Percentiles rank a stretch among this genome's conserved stretches.
phyloP scores from a whole-genome alignment of 257 asterid species.

The Jacaranda copaia region DNA sequence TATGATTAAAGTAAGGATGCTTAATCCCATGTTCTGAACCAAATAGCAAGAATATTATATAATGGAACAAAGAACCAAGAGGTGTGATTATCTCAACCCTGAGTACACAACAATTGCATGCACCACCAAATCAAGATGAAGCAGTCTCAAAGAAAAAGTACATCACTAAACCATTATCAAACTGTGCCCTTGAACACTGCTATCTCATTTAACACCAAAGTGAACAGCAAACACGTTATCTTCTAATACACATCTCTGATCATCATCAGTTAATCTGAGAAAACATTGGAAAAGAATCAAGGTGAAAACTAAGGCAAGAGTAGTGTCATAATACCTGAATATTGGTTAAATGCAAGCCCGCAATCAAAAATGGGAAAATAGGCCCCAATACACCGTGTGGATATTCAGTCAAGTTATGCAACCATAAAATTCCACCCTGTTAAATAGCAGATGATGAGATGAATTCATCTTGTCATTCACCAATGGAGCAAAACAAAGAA shows the following conservation, averaged over 20 bases:
- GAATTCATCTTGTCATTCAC: slow-evolving; percentile 30
- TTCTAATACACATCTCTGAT: slow-evolving; percentile 18
- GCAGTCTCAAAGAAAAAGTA: slow-evolving; percentile 17
- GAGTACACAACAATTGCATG: slow-evolving; percentile 1
- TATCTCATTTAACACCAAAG: slow-evolving; percentile 15
- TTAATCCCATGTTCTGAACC: slow-evolving; percentile 14
- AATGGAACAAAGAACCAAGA: slow-evolving; percentile 8
- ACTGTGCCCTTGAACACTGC: neutral
- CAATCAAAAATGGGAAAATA: slow-evolving; percentile 73
- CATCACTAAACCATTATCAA: slow-evolving; percentile 26
- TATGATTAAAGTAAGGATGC: slow-evolving; percentile 9
- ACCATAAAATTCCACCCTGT: slow-evolving; percentile 95
- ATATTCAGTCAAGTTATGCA: slow-evolving; percentile 80
- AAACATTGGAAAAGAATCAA: slow-evolving; percentile 3
- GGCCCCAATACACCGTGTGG: slow-evolving; percentile 84
- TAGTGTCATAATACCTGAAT: slow-evolving; percentile 63
- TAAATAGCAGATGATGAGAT: slow-evolving; percentile 36
- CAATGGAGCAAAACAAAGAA: slow-evolving; percentile 8
- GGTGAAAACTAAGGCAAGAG: slow-evolving; percentile 28
- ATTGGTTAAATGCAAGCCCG: slow-evolving; percentile 72
- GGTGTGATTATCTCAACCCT: slow-evolving; percentile 1
- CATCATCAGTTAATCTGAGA: slow-evolving; percentile 17
- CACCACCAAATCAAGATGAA: slow-evolving; percentile 6
- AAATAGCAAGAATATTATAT: neutral
- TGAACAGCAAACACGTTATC: slow-evolving; percentile 15